Conservation (phyloP, 805 yeast genomes). For the Cyberlindnera lachancei region DNA sequence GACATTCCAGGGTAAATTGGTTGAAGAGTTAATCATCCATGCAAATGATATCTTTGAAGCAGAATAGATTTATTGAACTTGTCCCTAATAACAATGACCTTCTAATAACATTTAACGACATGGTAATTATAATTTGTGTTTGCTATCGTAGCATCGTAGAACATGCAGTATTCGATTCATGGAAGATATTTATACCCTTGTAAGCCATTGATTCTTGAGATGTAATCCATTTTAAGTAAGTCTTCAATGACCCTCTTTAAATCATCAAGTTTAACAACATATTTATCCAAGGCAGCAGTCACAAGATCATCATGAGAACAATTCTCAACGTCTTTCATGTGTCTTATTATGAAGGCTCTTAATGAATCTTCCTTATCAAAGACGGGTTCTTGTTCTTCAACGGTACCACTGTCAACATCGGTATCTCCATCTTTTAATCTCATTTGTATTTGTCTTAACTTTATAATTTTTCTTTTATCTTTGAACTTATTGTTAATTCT, state of each 20-base stretch:
- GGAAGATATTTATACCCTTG: conserved; percentile 16
- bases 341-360: conserved; percentile 16
- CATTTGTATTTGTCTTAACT: conserved; percentile 15
- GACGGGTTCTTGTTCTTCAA: conserved; percentile 5
- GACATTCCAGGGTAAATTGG: conserved; percentile 65
- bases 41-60: conserved; percentile 78
- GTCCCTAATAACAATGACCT: too few species aligned
- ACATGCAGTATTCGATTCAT: conserved; percentile 1
- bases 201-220: conserved; percentile 5
- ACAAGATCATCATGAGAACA: conserved; percentile 12
- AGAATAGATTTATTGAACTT: conserved; percentile 31
- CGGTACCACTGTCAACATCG: too few species aligned
- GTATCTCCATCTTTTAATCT: conserved; percentile 11
- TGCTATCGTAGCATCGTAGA: too few species aligned
- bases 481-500: conserved; percentile 14
- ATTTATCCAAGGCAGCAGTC: conserved; percentile 4
- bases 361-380: conserved; percentile 7
- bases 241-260: conserved; percentile 10
- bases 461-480: conserved; percentile 9
- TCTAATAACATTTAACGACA: too few species aligned
- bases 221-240: conserved; percentile 9
- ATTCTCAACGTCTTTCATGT: conserved; percentile 9
- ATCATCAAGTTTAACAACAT: conserved; percentile 2
- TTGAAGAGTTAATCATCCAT: conserved; percentile 77
- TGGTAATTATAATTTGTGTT: too few species aligned